Percentiles rank a stretch among this genome's conserved stretches.
Evolutionary conservation across 2,329 filamentous ascomycete species (phyloP).

Genomic region (Pseudogymnoascus sp.): DNA sequence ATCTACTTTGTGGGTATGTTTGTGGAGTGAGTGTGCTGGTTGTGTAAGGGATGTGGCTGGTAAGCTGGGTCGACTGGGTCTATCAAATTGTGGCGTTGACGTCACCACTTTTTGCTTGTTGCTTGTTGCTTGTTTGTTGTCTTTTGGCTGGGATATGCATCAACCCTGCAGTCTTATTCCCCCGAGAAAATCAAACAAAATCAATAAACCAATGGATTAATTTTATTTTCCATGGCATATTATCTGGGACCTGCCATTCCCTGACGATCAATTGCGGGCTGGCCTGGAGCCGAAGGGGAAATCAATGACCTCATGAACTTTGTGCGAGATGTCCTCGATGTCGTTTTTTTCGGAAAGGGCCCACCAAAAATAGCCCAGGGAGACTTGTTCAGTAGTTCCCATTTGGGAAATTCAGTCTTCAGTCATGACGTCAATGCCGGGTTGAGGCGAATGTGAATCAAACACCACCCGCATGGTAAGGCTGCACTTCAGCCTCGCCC

Average conservation of each 20-base stretch:
- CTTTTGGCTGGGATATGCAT: background rate
- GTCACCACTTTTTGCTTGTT: background rate
- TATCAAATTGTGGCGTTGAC: background rate
- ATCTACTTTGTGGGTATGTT: background rate
- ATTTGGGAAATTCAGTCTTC: background rate
- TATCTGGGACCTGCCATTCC: background rate
- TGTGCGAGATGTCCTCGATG: background rate
- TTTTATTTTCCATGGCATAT: background rate
- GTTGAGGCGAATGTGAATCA: background rate
- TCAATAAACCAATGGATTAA: background rate
- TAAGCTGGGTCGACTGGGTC: background rate
- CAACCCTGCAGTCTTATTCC: background rate
- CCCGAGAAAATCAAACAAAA: background rate
- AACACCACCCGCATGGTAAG: background rate
- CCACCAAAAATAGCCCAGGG: background rate
- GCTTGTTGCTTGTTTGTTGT: background rate
- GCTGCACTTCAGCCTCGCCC: background rate
- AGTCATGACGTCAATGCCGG: background rate
- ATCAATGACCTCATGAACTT: background rate
- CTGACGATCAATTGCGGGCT: constrained; percentile 3
- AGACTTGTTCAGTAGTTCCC: background rate
- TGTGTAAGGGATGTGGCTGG: background rate
- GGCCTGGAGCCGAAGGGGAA: background rate
- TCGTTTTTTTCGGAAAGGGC: background rate
- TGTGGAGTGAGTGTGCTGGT: background rate